phyloP scores from a whole-genome alignment of 352 stramenopile species.

The Globisporangium cystogenes region DNA sequence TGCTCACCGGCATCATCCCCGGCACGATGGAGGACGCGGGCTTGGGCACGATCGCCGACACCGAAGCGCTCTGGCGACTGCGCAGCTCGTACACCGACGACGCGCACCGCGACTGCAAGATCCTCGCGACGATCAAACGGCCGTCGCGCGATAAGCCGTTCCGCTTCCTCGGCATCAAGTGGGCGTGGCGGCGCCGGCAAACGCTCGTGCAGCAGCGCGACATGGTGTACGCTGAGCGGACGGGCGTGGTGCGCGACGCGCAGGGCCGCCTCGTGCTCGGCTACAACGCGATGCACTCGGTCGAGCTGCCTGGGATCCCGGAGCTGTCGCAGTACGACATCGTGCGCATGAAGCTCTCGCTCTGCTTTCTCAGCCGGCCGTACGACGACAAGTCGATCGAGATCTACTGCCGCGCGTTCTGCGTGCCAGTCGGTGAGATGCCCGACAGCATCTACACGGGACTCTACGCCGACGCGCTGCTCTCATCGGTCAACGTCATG shows the following conservation, averaged over 20 bases:
- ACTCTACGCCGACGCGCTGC: too few species aligned
- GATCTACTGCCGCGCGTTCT: too few species aligned
- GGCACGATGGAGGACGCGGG: slow-evolving; percentile 30
- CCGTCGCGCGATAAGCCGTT: slow-evolving; percentile 14
- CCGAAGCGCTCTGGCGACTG: slow-evolving; percentile 19
- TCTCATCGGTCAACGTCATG: too few species aligned
- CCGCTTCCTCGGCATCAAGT: slow-evolving; percentile 14
- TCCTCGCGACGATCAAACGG: slow-evolving; percentile 22
- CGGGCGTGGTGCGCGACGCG: slow-evolving; percentile 28
- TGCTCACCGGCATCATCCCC: slow-evolving; percentile 30
- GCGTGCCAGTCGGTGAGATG: too few species aligned
- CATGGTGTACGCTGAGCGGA: slow-evolving; percentile 29
- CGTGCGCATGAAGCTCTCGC: too few species aligned
- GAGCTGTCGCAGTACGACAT: too few species aligned
- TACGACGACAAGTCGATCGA: too few species aligned
- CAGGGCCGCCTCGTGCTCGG: slow-evolving; percentile 21
- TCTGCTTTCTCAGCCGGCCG: too few species aligned
- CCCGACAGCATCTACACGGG: too few species aligned
- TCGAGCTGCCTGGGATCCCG: slow-evolving; percentile 13
- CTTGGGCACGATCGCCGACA: slow-evolving; percentile 15
- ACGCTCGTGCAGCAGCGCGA: slow-evolving; percentile 8
- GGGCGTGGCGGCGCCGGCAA: slow-evolving; percentile 2
- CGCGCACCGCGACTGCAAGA: slow-evolving; percentile 15
- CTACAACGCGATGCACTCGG: slow-evolving; percentile 36
- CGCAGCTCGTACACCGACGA: slow-evolving; percentile 26